Evolutionary conservation across 108 stramenopile genomes (phyloP), one percentile per base, ranked within the genome.

Genomic region (Nitzschia putrida): DNA sequence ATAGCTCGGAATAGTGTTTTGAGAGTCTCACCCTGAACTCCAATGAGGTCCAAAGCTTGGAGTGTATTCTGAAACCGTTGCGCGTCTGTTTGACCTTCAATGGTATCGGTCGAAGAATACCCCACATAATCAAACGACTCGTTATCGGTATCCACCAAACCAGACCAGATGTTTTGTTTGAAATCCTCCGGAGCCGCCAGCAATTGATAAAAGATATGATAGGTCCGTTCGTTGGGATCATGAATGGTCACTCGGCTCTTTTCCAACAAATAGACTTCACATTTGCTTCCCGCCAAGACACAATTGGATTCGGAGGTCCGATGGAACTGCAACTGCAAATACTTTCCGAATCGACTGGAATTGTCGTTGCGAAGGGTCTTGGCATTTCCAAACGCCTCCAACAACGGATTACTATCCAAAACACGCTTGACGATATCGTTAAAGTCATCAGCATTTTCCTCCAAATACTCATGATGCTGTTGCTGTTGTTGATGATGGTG

Each of bases 201-300:
- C 13, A 98, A 69, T 80, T 99, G 97, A 79, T 99, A 99, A 66
- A 99, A 99, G 18, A 98, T 91, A 73, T 99, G 99, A 81, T 95
- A 99, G 63, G 98, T 98, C 38, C 99, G 69, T 79, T 99, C 99
- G 0, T 93, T 94, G 63, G 93, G 82, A 43, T 95, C 86, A 73
- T 98, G 98, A 23, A 81, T 63, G 6, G 93, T 95, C 41, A 99
- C 95, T 29, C 99, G 84, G 47, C 82, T 85, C 79, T 99, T 99
- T 80, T 99, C 99, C 14, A 99, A 80, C 24, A 99, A 82, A 73
- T 98, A 99, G 3, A 88, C 88, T 49, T 85, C 85, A 71, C 88
- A 88, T 69, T 80, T 90, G 39, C 82, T 82, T 45, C 92, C 90
- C 13, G 87, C 87, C 43, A 91, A 71, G 43, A 80, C 78, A 51